A percentile compares a stretch with the other conserved stretches of the same genome.
Evolutionary conservation across 2,329 filamentous ascomycete genomes (phyloP).

Genomic region (Stagonosporopsis tanaceti): DNA sequence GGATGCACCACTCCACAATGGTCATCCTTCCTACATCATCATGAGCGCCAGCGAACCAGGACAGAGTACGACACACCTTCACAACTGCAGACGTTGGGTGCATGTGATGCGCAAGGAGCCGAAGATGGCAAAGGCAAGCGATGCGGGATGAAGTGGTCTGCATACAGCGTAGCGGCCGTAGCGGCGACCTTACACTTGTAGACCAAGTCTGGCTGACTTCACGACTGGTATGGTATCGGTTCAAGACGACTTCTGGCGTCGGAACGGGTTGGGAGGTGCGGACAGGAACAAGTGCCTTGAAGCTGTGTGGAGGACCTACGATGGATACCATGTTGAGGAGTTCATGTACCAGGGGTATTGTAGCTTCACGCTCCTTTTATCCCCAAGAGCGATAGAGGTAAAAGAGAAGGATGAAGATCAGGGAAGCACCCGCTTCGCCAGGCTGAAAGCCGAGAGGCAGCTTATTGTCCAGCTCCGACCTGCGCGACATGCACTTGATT

Average conservation of each 20-base stretch:
- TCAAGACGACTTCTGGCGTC: slow-evolving; percentile 24
- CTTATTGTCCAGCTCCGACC: slow-evolving; percentile 42
- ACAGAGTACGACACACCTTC: slow-evolving; percentile 25
- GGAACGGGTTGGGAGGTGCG: slow-evolving; percentile 20
- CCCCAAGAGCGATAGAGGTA: not conserved
- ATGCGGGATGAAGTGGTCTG: slow-evolving; percentile 19
- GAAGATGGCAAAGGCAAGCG: slow-evolving; percentile 1
- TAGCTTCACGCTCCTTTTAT: slow-evolving; percentile 30
- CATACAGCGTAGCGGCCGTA: not conserved
- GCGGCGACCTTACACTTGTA: not conserved
- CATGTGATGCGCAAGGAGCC: not conserved
- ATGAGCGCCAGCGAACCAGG: slow-evolving; percentile 32
- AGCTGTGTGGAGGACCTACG: slow-evolving; percentile 19
- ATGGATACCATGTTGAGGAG: slow-evolving; percentile 16
- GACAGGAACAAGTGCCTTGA: slow-evolving; percentile 19
- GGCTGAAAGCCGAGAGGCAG: not conserved
- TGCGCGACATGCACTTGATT: slow-evolving; percentile 30
- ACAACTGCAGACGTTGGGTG: not conserved
- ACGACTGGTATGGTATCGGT: not conserved
- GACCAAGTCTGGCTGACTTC: not conserved
- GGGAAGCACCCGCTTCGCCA: too few relatives aligned
- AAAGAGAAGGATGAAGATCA: not conserved
- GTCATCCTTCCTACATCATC: slow-evolving; percentile 17
- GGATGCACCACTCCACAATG: not conserved
- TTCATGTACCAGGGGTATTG: slow-evolving; percentile 34